Conservation (phyloP, 306 rosid species). For the Rubus parviflorus region DNA sequence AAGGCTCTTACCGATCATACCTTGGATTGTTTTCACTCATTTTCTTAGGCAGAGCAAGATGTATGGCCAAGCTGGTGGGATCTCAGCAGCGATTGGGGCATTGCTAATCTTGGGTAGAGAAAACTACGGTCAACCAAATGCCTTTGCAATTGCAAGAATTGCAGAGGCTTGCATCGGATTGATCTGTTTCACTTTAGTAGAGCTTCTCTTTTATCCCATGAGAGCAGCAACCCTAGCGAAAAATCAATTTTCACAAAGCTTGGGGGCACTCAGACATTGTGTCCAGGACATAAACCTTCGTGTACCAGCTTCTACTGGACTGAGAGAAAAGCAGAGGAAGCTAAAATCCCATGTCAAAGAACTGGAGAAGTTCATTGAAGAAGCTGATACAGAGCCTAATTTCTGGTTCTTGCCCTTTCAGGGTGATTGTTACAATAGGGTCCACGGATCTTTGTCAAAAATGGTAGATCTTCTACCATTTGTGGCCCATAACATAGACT, state of each 20-base stretch:
- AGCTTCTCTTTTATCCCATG: conserved; percentile 47
- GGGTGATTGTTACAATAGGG: conserved; percentile 44
- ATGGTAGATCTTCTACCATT: conserved; percentile 38
- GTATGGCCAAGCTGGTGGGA: conserved; percentile 87
- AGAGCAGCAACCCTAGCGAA: conserved; percentile 73
- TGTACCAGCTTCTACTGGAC: conserved; percentile 25
- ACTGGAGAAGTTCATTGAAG: conserved; percentile 45
- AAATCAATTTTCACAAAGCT: conserved; percentile 49
- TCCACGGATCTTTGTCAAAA: conserved; percentile 52
- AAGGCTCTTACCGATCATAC: conserved; percentile 54
- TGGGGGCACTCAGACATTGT: conserved; percentile 48
- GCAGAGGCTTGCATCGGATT: conserved; percentile 69
- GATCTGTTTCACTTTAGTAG: conserved; percentile 50
- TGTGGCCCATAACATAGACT: conserved; percentile 43
- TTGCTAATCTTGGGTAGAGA: conserved; percentile 70
- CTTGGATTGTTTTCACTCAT: conserved; percentile 64
- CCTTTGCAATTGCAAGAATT: conserved; percentile 67
- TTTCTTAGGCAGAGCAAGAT: conserved; percentile 66
- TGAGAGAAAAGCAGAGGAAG: conserved; percentile 40
- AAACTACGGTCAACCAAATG: conserved; percentile 51
- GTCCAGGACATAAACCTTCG: conserved; percentile 30
- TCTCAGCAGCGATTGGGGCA: conserved; percentile 72
- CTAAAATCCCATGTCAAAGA: conserved; percentile 42
- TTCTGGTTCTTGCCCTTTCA: conserved; percentile 79
- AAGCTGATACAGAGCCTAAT: conserved; percentile 71